Evolutionary conservation across 768 basidiomycete species (phyloP), one percentile per base, ranked within the genome.

Genomic region (Neoboletus magnificus): DNA sequence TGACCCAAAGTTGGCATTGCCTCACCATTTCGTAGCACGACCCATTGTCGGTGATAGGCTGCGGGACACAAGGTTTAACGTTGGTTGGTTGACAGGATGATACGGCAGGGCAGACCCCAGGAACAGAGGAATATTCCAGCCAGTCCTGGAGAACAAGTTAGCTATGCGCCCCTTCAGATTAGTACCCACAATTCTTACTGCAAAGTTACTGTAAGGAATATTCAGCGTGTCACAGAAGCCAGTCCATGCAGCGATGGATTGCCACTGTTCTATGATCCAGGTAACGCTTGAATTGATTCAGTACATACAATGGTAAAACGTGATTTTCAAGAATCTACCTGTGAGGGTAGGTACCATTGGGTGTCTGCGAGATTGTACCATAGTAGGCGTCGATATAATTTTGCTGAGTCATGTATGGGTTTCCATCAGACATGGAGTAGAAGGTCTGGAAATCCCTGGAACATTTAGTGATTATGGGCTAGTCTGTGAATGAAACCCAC

Each of bases 311-410:
- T 44, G 20, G 29, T 20, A 15, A 30, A 40, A 27, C n/a, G 25
- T 30, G 32, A 32, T 23, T 16, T 15, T 2, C 3, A 18, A 50
- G 3, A 46, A 33, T 11, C 7, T 46, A 66, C 64, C 22, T 36
- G 47, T 54, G 54, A 7, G 66, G 64, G 32, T 66, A 66, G 23
- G 41, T 50, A 20, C 65, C 54, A 22, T 33, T 23, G 4, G 65
- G 62, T 22, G 65, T 64, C 8, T 52, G 44, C 11, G 62, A 64
- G 52, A 66, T 45, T 15, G 56, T 56, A 16, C 52, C 20, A 39
- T 66, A 67, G 49, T 66, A 66, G 1, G 59, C 43, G 49, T 66
- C 62, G 15, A 66, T 55, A 48, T 65, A 67, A 30, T 62, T 59
- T 25, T 64, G 59, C 46, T 67, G 57, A 5, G 51, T 50, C 63